These are phyloP conservation scores for Claviceps sp. DNA, from an alignment of 2,329 filamentous ascomycete genomes.

Conservation along the genomic window DNA sequence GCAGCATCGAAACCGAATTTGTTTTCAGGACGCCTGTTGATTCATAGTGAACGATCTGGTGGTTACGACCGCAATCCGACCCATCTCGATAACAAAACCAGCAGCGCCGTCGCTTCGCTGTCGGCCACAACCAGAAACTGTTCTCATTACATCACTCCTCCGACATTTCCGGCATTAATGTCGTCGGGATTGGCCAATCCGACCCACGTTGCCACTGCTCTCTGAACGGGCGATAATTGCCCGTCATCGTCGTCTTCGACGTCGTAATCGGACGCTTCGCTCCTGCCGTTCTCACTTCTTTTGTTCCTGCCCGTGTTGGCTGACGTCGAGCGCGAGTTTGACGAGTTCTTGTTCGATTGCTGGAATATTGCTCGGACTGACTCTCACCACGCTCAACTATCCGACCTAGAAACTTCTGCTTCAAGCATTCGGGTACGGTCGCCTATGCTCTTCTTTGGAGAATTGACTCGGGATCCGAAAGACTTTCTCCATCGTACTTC, in stretches of 20 bases:
- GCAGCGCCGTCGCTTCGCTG: background rate
- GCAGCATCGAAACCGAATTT: background rate
- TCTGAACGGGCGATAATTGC: background rate
- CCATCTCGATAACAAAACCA: constrained; percentile 1
- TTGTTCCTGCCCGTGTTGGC: constrained; percentile 3
- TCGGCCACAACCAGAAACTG: background rate
- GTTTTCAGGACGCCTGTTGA: constrained; percentile 1
- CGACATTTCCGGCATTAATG: background rate
- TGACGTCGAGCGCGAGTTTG: background rate
- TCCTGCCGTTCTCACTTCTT: background rate
- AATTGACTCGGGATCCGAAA: background rate
- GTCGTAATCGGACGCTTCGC: constrained; percentile 1
- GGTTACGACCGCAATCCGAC: background rate
- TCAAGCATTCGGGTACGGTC: constrained; percentile 2
- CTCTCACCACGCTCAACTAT: background rate
- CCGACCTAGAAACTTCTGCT: background rate
- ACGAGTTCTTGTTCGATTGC: constrained; percentile 17
- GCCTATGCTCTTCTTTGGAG: background rate
- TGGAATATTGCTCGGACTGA: constrained; percentile 26
- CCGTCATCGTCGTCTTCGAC: background rate
- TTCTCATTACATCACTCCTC: background rate
- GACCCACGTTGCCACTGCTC: background rate
- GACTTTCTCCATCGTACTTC: background rate
- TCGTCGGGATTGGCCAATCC: background rate
- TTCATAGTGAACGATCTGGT: background rate